These are phyloP conservation scores for Cyberlindnera petersonii DNA, from an alignment of 805 yeast species.

Conservation along the genomic window DNA sequence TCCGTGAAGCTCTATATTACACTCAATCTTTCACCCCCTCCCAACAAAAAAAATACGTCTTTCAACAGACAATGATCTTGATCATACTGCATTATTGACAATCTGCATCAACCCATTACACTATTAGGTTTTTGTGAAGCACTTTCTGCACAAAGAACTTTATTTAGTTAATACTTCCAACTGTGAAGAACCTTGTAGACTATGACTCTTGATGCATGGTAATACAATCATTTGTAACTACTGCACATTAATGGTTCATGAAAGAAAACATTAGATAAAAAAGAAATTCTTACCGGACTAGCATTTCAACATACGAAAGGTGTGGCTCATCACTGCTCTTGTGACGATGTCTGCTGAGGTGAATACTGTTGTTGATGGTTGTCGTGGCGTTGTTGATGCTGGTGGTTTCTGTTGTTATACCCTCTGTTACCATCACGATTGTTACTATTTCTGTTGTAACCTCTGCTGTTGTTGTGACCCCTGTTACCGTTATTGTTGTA, in stretches of 20 bases:
- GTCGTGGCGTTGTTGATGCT: slow-evolving; percentile 8
- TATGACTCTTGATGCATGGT: too few relatives aligned
- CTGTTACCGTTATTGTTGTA: slow-evolving; percentile 37
- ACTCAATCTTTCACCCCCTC: too few relatives aligned
- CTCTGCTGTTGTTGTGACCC: slow-evolving; percentile 24
- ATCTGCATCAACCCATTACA: neutral
- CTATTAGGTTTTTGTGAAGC: too few relatives aligned
- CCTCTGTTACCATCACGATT: slow-evolving; percentile 29
- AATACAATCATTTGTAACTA: slow-evolving; percentile 7
- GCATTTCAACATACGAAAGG: neutral
- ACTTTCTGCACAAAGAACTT: too few relatives aligned
- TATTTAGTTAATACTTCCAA: too few relatives aligned
- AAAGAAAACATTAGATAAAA: too few relatives aligned
- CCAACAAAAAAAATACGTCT: too few relatives aligned
- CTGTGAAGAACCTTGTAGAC: too few relatives aligned
- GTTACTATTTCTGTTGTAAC: slow-evolving; percentile 32
- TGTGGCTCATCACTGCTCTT: slow-evolving; percentile 1
- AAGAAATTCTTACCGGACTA: slow-evolving; percentile 3
- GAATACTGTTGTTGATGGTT: slow-evolving; percentile 11
- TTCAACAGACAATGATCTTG: too few relatives aligned
- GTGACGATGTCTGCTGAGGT: slow-evolving; percentile 5
- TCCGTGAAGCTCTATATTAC: too few relatives aligned
- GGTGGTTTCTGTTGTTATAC: slow-evolving; percentile 9
- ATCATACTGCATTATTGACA: neutral
- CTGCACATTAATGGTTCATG: slow-evolving; percentile 12